Percentiles rank a stretch among this genome's conserved stretches.
These are phyloP conservation scores for Neoboletus brunneissimus DNA, from an alignment of 768 basidiomycete genomes.

Conservation along the genomic window DNA sequence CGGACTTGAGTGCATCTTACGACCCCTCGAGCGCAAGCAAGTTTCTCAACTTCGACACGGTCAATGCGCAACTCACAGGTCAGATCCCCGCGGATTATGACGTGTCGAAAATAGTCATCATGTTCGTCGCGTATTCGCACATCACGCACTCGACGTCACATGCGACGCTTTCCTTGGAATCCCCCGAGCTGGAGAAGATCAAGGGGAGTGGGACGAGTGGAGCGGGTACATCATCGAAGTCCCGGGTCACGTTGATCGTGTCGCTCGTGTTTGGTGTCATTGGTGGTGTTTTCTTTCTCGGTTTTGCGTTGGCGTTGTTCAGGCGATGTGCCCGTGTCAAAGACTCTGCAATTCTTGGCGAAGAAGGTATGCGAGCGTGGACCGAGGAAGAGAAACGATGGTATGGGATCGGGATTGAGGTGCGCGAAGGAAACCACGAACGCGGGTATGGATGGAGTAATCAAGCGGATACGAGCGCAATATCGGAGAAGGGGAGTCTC, in stretches of 20 bases:
- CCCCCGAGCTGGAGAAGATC: constrained; percentile 37
- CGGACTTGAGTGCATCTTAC: constrained; percentile 53
- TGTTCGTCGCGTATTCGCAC: constrained; percentile 66
- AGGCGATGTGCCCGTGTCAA: constrained; percentile 55
- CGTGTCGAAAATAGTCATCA: constrained; percentile 43
- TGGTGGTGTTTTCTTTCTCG: constrained; percentile 56
- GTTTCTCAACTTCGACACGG: constrained; percentile 54
- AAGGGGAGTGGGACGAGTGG: constrained; percentile 33
- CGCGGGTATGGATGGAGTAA: constrained; percentile 33
- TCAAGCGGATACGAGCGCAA: constrained; percentile 26
- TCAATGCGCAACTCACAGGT: constrained; percentile 49
- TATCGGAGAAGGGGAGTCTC: constrained; percentile 34
- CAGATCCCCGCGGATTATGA: constrained; percentile 48
- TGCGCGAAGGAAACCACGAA: constrained; percentile 13
- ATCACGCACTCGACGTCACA: constrained; percentile 72
- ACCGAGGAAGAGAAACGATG: constrained; percentile 65
- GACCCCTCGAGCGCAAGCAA: constrained; percentile 47
- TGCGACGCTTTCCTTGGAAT: constrained; percentile 52
- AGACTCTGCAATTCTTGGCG: constrained; percentile 58
- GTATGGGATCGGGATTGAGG: constrained; percentile 53
- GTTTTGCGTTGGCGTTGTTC: constrained; percentile 51
- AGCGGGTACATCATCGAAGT: constrained; percentile 43
- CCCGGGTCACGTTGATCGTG: constrained; percentile 54
- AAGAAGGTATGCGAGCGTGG: constrained; percentile 56
- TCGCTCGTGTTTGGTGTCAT: constrained; percentile 60